Percentiles rank a stretch among this genome's conserved stretches.
Evolutionary conservation across 768 basidiomycete species (phyloP).

Genomic region (Lactarius tabidus): DNA sequence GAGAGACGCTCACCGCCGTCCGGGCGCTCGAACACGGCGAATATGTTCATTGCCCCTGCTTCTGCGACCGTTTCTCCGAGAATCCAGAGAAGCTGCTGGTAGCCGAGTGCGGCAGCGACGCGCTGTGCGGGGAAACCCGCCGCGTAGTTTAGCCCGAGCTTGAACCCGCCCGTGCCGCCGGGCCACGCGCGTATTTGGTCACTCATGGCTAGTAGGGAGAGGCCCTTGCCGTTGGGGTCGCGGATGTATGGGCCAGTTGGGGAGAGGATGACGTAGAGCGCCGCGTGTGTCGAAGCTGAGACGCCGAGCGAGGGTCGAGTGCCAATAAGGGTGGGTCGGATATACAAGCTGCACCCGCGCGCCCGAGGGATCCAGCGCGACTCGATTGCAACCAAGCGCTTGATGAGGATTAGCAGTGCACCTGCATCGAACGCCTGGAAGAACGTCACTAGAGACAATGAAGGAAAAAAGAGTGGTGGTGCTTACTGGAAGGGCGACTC

Average conservation of each 20-base stretch:
- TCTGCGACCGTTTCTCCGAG: conserved; percentile 36
- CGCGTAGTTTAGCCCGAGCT: conserved; percentile 40
- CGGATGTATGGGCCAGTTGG: conserved; percentile 54
- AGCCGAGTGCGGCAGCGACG: conserved; percentile 43
- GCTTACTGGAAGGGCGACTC: conserved; percentile 69
- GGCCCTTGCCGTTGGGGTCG: conserved; percentile 6
- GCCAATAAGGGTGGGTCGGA: conserved; percentile 72
- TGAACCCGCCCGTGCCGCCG: conserved; percentile 48
- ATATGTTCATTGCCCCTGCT: conserved; percentile 43
- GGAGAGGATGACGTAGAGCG: conserved; percentile 80
- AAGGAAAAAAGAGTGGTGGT: background rate
- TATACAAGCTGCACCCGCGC: conserved; percentile 78
- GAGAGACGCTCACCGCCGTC: conserved; percentile 33
- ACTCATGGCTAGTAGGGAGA: conserved; percentile 44
- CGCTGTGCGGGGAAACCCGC: conserved; percentile 40
- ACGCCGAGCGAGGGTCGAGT: conserved; percentile 55
- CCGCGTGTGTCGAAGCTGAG: conserved; percentile 69
- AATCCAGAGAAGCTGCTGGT: conserved; percentile 51
- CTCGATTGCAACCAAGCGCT: conserved; percentile 66
- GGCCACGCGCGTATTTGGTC: conserved; percentile 47
- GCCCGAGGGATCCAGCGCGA: conserved; percentile 78
- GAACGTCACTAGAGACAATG: background rate
- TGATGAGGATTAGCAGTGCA: conserved; percentile 48
- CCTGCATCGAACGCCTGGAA: conserved; percentile 44
- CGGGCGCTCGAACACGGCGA: conserved; percentile 40